Conservation (phyloP, 2,329 filamentous ascomycete genomes). For the Tolypocladium ovalisporum region DNA sequence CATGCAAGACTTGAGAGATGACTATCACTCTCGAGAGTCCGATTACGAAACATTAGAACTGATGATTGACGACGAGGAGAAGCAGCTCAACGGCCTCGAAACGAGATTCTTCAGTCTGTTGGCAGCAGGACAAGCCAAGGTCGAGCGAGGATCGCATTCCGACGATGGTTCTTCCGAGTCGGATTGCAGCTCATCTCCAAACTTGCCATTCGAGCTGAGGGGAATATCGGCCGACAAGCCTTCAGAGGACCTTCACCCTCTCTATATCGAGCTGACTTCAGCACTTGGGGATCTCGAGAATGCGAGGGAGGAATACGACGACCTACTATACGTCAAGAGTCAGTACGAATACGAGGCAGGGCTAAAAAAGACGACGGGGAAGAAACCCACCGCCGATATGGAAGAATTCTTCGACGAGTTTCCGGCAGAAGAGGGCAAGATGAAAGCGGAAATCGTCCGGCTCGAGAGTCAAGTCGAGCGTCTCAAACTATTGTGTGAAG, state of each 20-base stretch:
- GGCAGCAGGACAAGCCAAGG: slow-evolving; percentile 14
- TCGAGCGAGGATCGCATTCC: neutral
- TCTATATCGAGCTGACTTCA: slow-evolving; percentile 32
- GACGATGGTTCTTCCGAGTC: neutral
- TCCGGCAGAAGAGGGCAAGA: slow-evolving; percentile 21
- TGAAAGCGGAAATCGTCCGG: slow-evolving; percentile 19
- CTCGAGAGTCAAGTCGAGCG: slow-evolving; percentile 20
- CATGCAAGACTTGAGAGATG: slow-evolving; percentile 25
- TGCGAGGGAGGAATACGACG: slow-evolving; percentile 34
- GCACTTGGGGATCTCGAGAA: slow-evolving; percentile 33
- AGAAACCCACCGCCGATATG: slow-evolving; percentile 23
- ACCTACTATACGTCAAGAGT: slow-evolving; percentile 29
- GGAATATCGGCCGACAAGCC: slow-evolving; percentile 24
- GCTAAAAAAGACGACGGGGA: slow-evolving; percentile 17
- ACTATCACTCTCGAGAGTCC: slow-evolving; percentile 24
- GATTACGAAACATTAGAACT: slow-evolving; percentile 25
- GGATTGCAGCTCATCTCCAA: slow-evolving; percentile 1
- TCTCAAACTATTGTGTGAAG: slow-evolving; percentile 28
- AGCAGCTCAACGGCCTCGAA: slow-evolving; percentile 23
- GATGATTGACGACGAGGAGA: slow-evolving; percentile 23
- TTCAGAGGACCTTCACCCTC: slow-evolving; percentile 32
- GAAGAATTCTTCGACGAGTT: slow-evolving; percentile 34
- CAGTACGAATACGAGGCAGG: slow-evolving; percentile 25
- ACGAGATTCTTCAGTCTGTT: slow-evolving; percentile 26
- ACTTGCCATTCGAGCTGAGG: slow-evolving; percentile 20